Percentiles rank a stretch among this genome's conserved stretches.
Conservation (phyloP, 257 asterid genomes). For the Scutellaria minor region DNA sequence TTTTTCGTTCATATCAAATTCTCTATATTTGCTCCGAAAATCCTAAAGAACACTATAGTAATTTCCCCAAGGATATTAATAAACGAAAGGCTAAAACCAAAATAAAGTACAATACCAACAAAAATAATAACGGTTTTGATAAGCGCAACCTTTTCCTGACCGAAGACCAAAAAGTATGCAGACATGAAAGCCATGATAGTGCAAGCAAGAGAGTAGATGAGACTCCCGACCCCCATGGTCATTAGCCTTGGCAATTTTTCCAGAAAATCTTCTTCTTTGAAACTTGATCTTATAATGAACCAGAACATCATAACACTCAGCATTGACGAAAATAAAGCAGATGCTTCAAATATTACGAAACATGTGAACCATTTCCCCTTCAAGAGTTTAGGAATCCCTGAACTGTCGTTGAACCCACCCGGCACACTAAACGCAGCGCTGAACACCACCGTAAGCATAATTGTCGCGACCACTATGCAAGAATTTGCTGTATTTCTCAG, state of each 20-base stretch:
- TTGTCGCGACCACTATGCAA: constrained; percentile 9
- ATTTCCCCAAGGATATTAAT: too few relatives aligned
- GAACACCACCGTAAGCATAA: neutral
- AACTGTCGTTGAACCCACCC: neutral
- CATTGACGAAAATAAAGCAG: neutral
- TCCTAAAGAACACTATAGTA: too few relatives aligned
- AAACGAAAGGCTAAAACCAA: too few relatives aligned
- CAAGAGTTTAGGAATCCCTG: neutral
- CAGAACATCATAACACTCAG: neutral
- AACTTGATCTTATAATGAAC: neutral
- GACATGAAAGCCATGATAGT: neutral
- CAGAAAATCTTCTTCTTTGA: neutral
- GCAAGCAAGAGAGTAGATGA: neutral
- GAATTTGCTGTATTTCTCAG: neutral
- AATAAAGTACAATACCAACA: too few relatives aligned
- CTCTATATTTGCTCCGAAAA: too few relatives aligned
- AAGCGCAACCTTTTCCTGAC: too few relatives aligned
- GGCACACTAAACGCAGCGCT: neutral
- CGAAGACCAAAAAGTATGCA: neutral
- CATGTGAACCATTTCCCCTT: neutral
- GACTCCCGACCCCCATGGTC: neutral
- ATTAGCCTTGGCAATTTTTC: neutral
- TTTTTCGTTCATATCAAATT: too few relatives aligned
- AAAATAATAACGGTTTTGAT: too few relatives aligned
- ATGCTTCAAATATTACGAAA: too few relatives aligned